Base-by-base conservation (phyloP, 2,329 filamentous ascomycete genomes). In the Didymella segeticola region DNA sequence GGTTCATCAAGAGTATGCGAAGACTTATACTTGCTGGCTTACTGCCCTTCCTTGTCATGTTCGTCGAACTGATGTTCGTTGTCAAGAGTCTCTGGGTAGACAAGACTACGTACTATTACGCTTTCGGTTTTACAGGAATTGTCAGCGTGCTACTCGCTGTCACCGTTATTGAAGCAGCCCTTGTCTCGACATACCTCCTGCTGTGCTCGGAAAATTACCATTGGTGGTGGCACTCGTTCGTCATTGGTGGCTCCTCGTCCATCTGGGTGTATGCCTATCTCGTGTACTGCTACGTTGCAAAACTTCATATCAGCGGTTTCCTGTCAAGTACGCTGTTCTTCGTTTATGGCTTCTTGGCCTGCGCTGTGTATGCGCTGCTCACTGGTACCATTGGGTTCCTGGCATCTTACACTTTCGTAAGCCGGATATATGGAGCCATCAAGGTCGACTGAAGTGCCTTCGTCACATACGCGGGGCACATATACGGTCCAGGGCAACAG, bases 181-280 rank as follows among this genome's bases (percentile, higher is more conserved):
- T 96, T 19, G 90, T 96, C 53, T 87, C 87, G 1, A 89, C 91
- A 14, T 96, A 96, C 74, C 83, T 90, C 41, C 89, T 91, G 76
- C 84, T 96, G 15, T 93, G 90, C 76, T 91, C 42, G 22, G 63
- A 85, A 82, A 92, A 96, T 74, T 89, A 95, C 75, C 84, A 91
- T 72, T 96, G 91, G 91, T 95, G 90, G 90, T 96, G 91, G 91
- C 89, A 90, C 72, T 91, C 89, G 45, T 95, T 96, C 78, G 76
- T 90, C 42, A 84, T 92, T 8, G 91, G 91, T 37, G 89, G 88
- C 41, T 86, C 87, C 63, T 91, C 87, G 63, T 85, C 89, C 6
- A 74, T 91, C 56, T 96, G 91, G 90, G 85, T 96, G 30, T 95
- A 93, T 70, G 72, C 85, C 30, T 96, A 95, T 77, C 90, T 89